Base-by-base conservation (phyloP, 176 grass and related monocot genomes). In the Areca catechu region DNA sequence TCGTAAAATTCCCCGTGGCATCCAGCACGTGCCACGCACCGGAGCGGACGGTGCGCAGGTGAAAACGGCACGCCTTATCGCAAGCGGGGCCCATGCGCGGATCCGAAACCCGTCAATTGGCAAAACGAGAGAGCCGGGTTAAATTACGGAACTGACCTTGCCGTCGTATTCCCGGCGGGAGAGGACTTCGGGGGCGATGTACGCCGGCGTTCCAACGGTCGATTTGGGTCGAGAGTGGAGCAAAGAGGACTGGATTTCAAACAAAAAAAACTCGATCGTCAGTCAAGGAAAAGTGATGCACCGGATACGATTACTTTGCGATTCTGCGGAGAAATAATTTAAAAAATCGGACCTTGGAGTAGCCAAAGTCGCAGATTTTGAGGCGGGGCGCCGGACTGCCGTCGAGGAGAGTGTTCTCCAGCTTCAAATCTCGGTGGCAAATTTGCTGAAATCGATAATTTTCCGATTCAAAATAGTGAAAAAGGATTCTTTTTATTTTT, bases 321-420 rank as follows among this genome's bases (percentile, higher is more conserved):
- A 37, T 37, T 37, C 5, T 10, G 30, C 1, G 7, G 7, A 37
- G 30, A 37, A 7, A 37, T 37, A 10, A 37, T 37, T 2, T 7
- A 19, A 50, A 43, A 15, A 37, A 20, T 7, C 15, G 27, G 47
- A 90, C 91, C 86, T 96, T 96, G 23, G 91, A 96, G 80, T 90
- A 96, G 71, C 91, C 91, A 56, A 96, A 96, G 77, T 96, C 91
- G 65, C 91, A 96, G 70, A 96, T 90, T 68, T 90, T 90, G 61
- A 96, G 86, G 47, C 71, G 86, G 3, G 91, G 91, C 19, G 91
- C 91, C 3, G 86, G 91, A 62, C 24, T 87, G 22, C 91, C 91
- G 58, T 96, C 91, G 28, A 96, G 68, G 30, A 96, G 61, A 30
- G 91, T 96, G 71, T 96, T 96, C 66, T 96, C 91, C 16, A 96